Percentiles rank a stretch among this genome's conserved stretches.
These are phyloP conservation scores for Primulina eburnea DNA, from an alignment of 257 asterid species.

Conservation along the genomic window DNA sequence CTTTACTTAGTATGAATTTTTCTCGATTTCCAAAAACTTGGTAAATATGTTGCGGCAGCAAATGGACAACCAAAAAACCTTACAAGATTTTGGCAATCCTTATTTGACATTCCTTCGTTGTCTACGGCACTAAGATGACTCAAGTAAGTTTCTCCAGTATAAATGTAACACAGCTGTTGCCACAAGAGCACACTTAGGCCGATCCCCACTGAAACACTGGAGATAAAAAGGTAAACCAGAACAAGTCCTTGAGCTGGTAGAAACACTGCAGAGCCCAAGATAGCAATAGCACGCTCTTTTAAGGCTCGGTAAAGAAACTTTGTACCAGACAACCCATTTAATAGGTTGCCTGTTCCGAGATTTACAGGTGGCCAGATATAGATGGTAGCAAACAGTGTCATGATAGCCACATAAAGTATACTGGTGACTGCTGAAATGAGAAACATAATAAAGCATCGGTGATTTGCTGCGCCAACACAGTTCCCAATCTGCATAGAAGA, in stretches of 20 bases:
- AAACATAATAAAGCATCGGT: conserved; percentile 67
- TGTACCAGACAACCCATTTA: background rate
- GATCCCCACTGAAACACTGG: conserved; percentile 61
- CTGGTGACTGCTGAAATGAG: conserved; percentile 74
- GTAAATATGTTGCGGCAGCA: conserved; percentile 49
- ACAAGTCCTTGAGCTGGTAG: conserved; percentile 69
- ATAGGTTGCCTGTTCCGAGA: conserved; percentile 17
- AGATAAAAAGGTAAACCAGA: conserved; percentile 71
- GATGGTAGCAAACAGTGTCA: conserved; percentile 57
- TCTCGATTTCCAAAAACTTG: conserved; percentile 60
- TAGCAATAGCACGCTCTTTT: conserved; percentile 45
- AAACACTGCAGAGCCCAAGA: conserved; percentile 62
- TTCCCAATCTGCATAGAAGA: conserved; percentile 76
- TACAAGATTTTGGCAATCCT: conserved; percentile 68
- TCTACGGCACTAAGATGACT: conserved; percentile 54
- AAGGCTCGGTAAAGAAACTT: conserved; percentile 26
- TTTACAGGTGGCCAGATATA: conserved; percentile 54
- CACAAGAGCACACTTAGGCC: conserved; percentile 62
- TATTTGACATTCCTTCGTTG: conserved; percentile 45
- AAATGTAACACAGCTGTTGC: conserved; percentile 87
- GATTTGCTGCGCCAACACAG: conserved; percentile 93
- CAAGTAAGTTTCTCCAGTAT: conserved; percentile 81
- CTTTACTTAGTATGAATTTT: conserved; percentile 70
- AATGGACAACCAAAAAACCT: conserved; percentile 67
- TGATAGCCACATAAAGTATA: conserved; percentile 45